Conservation (phyloP, 495 filamentous ascomycete species). For the Beverwykella pulmonaria region DNA sequence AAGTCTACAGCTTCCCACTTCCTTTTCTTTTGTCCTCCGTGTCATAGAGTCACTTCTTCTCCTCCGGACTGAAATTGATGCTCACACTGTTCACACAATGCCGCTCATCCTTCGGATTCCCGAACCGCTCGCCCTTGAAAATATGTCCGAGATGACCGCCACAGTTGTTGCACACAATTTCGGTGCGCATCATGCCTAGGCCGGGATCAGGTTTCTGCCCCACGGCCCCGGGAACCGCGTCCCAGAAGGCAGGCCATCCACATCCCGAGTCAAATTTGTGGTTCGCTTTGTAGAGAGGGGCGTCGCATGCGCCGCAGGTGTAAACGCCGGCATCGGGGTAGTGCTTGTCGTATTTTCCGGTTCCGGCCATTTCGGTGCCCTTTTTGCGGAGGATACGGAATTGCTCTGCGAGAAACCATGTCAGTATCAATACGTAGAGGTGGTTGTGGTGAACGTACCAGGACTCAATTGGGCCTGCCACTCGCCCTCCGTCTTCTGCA, state of each 20-base stretch:
- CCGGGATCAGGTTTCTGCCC: conserved; percentile 72
- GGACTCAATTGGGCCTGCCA: conserved; percentile 83
- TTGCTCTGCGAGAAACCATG: conserved; percentile 64
- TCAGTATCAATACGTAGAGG: neutral
- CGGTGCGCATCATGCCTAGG: conserved; percentile 82
- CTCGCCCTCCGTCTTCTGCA: conserved; percentile 76
- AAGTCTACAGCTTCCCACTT: conserved; percentile 2
- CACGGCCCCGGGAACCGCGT: conserved; percentile 88
- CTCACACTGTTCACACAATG: conserved; percentile 97
- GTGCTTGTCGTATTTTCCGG: conserved; percentile 87
- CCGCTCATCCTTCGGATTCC: conserved; percentile 89
- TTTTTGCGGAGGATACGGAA: conserved; percentile 90
- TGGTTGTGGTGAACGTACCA: conserved; percentile 53
- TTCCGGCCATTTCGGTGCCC: conserved; percentile 80
- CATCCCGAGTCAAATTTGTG: conserved; percentile 97
- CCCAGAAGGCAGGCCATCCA: conserved; percentile 97
- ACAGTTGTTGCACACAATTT: conserved; percentile 92
- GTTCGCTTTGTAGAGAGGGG: conserved; percentile 83
- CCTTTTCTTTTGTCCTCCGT: neutral
- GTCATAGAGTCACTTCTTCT: conserved; percentile 10
- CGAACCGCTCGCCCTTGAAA: conserved; percentile 88
- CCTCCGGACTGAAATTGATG: conserved; percentile 66
- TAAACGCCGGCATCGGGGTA: conserved; percentile 73
- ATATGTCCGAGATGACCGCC: conserved; percentile 96
- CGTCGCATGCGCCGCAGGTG: conserved; percentile 79